phyloP scores from a whole-genome alignment of 2,329 filamentous ascomycete genomes.

The Aureobasidium sp. region DNA sequence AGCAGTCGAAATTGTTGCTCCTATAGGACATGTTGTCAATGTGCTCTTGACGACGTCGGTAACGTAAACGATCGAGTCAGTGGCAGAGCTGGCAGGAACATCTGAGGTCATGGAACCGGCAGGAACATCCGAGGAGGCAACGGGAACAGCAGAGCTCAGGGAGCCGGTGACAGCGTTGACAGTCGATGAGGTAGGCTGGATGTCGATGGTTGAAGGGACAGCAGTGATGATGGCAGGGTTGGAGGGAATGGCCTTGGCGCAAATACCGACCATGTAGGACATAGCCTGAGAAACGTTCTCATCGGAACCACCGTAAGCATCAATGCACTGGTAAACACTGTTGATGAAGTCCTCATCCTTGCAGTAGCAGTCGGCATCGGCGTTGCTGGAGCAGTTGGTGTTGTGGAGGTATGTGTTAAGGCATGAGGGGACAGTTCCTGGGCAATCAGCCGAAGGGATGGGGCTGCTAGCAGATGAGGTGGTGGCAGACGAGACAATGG shows the following conservation, averaged over 20 bases:
- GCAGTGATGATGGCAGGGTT: conserved; percentile 84
- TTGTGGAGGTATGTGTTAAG: conserved; percentile 81
- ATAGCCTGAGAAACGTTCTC: conserved; percentile 62
- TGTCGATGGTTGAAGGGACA: conserved; percentile 51
- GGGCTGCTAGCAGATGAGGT: neutral
- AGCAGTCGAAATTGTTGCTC: neutral
- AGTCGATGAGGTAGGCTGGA: conserved; percentile 33
- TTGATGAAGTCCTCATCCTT: conserved; percentile 65
- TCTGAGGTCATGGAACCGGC: neutral
- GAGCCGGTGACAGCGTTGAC: conserved; percentile 11
- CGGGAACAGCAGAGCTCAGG: neutral
- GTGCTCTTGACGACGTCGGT: conserved; percentile 19
- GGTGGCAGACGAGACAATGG: neutral
- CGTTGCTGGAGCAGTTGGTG: conserved; percentile 73
- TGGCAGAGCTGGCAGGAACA: neutral
- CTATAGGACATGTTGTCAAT: conserved; percentile 28
- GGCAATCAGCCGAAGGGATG: conserved; percentile 38
- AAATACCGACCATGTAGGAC: conserved; percentile 85
- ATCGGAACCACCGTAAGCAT: conserved; percentile 61
- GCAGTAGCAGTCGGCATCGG: conserved; percentile 80
- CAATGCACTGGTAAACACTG: conserved; percentile 73
- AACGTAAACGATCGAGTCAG: conserved; percentile 6
- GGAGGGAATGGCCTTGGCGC: conserved; percentile 59
- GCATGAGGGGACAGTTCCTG: conserved; percentile 66
- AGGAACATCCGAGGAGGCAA: too few species aligned